phyloP scores from a whole-genome alignment of 225 moss, liverwort and hornwort genomes.

The Physcomitrium patens region DNA sequence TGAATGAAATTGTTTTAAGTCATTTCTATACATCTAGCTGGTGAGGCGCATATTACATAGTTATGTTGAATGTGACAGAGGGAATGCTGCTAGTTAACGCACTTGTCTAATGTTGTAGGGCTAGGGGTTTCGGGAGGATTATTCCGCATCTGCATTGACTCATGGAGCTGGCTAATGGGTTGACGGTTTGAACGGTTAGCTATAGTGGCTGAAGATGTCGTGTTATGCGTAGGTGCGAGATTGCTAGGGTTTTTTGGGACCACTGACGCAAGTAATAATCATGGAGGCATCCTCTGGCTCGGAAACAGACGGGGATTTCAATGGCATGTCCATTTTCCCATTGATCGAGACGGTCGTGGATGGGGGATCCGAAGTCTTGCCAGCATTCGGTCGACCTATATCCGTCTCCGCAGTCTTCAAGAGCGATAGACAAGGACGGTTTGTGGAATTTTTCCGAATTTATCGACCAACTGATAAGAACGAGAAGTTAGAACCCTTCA shows the following conservation, averaged over 20 bases:
- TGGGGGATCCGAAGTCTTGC: slow-evolving; percentile 51
- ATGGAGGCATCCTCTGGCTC: slow-evolving; percentile 40
- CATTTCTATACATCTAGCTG: too few species aligned
- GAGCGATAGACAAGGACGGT: slow-evolving; percentile 31
- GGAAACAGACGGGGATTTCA: slow-evolving; percentile 23
- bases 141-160: not conserved
- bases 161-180: not conserved
- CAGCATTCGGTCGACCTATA: slow-evolving; percentile 46
- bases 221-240: slow-evolving; percentile 10
- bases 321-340: slow-evolving; percentile 44
- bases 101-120: not conserved
- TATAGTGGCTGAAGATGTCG: not conserved
- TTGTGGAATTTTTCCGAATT: slow-evolving; percentile 37
- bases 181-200: not conserved
- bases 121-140: not conserved
- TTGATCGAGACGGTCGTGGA: slow-evolving; percentile 42
- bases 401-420: slow-evolving; percentile 36
- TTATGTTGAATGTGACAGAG: too few species aligned
- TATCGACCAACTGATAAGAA: slow-evolving; percentile 18
- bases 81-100: too few species aligned
- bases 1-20: too few species aligned
- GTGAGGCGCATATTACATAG: too few species aligned
- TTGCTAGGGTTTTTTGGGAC: not conserved
- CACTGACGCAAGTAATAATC: not conserved
- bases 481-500: slow-evolving; percentile 34